These are phyloP conservation scores for Mucor mucedo DNA, from an alignment of 371 early-diverging fungal species.

Conservation along the genomic window DNA sequence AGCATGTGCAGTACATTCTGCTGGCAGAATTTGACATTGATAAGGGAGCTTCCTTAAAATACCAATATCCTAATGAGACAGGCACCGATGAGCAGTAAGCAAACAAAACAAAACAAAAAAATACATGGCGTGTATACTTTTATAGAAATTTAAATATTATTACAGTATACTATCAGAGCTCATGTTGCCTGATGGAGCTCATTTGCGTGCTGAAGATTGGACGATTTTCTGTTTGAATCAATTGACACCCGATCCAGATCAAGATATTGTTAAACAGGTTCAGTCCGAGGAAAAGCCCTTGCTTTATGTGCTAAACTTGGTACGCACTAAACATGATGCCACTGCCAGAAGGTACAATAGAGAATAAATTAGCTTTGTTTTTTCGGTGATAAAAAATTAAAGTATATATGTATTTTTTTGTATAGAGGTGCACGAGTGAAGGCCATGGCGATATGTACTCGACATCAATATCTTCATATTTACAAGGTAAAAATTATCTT, in stretches of 20 bases:
- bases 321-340: slow-evolving; percentile 86
- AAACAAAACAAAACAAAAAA: neutral
- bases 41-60: slow-evolving; percentile 80
- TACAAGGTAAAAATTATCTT: slow-evolving; percentile 73
- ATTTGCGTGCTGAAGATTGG: slow-evolving; percentile 91
- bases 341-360: slow-evolving; percentile 69
- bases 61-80: slow-evolving; percentile 86
- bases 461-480: slow-evolving; percentile 88
- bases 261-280: slow-evolving; percentile 27
- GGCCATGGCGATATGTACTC: slow-evolving; percentile 93
- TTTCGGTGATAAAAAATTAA: neutral
- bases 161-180: slow-evolving; percentile 85
- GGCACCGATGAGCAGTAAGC: slow-evolving; percentile 86
- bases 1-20: slow-evolving; percentile 83
- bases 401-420: neutral
- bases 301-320: slow-evolving; percentile 87
- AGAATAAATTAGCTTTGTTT: neutral
- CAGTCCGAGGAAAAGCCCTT: slow-evolving; percentile 65
- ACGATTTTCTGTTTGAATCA: slow-evolving; percentile 92
- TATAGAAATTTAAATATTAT: neutral
- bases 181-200: slow-evolving; percentile 96
- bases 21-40: slow-evolving; percentile 95
- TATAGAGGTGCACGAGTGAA: slow-evolving; percentile 88
- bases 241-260: slow-evolving; percentile 61
- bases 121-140: neutral